Base-by-base conservation (phyloP, 148 eudicot species). In the Limonium bicolor region DNA sequence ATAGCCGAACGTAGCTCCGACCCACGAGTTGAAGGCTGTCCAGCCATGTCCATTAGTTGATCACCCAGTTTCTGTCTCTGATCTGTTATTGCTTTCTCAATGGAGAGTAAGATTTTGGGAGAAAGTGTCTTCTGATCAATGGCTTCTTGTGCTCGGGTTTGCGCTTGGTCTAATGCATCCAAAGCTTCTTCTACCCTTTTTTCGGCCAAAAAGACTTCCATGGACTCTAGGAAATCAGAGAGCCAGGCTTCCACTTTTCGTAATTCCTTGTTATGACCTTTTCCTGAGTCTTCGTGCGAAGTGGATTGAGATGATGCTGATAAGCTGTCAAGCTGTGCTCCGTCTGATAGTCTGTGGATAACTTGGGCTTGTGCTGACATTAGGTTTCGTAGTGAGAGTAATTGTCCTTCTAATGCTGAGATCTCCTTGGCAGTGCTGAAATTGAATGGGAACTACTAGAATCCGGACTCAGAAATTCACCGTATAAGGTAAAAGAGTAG, bases 401-500 rank as follows among this genome's bases (percentile, higher is more conserved):
- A 83, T 63, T 92, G 88, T 2, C 94, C 94, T 41, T 92, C 99
- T 9, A 92, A 76, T 59, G 77, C 74, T 35, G 94, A 81, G 21
- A 92, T 92, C 45, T 92, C 99, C 75, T 72, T 76, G 9, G 99
- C 86, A 51, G 94, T 82, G 12, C 97, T 90, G 82, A 60, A 67
- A 42, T n/a, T 57, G 4, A 15, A 24, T 7, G 35, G 14, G 37
- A 38, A 36, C 20, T 42, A 27, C 16, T 62, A 20, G 2, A 12
- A 43, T 49, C 36, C 4, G 27, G 18, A 27, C 17, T 18, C 16
- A 2, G 41, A 37, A 37, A 9, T 16, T 0, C n/a, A n/a, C n/a
- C n/a, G n/a, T n/a, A 51, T 21, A 31, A 28, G 4, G 3, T 53
- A 27, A 10, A 45, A 24, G 9, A 33, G 50, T 13, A 36, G 12